Evolutionary conservation across 2,329 filamentous ascomycete species (phyloP).

Genomic region (Aspergillus neotritici): DNA sequence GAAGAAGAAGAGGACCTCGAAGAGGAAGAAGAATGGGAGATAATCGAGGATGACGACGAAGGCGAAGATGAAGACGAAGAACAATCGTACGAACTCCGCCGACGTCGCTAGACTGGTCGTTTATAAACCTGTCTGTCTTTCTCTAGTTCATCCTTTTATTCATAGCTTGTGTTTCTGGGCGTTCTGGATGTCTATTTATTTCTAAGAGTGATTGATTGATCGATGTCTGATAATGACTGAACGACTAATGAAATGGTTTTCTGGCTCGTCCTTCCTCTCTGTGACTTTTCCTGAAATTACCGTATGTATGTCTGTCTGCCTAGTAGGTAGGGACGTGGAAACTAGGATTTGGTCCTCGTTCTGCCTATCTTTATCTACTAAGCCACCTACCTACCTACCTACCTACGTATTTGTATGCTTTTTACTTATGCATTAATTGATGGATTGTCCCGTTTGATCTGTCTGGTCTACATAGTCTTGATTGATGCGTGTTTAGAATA

Average conservation of each 20-base stretch:
- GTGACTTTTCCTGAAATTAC: too few species aligned
- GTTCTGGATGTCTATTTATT: not conserved
- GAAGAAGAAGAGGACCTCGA: not conserved
- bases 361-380: too few species aligned
- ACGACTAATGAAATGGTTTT: not conserved
- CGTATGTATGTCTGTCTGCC: too few species aligned
- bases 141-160: too few species aligned
- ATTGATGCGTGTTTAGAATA: too few species aligned
- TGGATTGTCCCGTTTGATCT: too few species aligned
- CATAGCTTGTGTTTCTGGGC: not conserved
- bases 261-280: not conserved
- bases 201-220: not conserved
- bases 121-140: too few species aligned
- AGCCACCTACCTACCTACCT: not conserved
- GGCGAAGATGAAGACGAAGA: constrained; percentile 4
- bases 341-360: too few species aligned
- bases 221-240: not conserved
- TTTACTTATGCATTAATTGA: too few species aligned
- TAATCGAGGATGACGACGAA: not conserved
- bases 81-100: constrained; percentile 8
- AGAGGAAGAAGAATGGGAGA: constrained; percentile 6
- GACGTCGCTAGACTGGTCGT: not conserved
- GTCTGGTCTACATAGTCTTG: too few species aligned
- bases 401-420: too few species aligned
- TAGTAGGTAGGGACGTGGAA: too few species aligned